Conservation (phyloP, 768 basidiomycete species). For the Fomitopsis serialis region DNA sequence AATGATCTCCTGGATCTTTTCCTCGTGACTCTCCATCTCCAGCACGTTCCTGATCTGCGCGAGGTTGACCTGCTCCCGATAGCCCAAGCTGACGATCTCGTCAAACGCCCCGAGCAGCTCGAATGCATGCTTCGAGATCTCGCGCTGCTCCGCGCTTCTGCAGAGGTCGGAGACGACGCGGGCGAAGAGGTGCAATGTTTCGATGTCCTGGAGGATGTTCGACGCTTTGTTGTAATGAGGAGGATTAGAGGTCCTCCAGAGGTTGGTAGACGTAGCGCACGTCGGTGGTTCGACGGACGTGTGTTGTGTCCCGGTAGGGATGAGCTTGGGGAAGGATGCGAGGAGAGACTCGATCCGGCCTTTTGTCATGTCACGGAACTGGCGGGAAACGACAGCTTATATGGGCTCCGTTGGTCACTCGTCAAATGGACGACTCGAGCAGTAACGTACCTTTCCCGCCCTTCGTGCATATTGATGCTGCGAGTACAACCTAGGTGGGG, state of each 20-base stretch:
- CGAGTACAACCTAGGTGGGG: slow-evolving; percentile 71
- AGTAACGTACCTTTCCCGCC: slow-evolving; percentile 74
- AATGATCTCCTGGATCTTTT: slow-evolving; percentile 98
- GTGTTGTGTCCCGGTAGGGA: slow-evolving; percentile 91
- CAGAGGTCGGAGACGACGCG: slow-evolving; percentile 92
- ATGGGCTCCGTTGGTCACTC: background rate
- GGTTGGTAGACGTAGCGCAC: slow-evolving; percentile 97
- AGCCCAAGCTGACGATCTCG: slow-evolving; percentile 90
- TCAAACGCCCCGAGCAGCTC: slow-evolving; percentile 95
- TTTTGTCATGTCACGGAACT: slow-evolving; percentile 90
- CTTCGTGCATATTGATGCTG: slow-evolving; percentile 93
- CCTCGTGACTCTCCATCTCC: slow-evolving; percentile 90
- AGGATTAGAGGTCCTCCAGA: slow-evolving; percentile 95
- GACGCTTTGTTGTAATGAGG: slow-evolving; percentile 98
- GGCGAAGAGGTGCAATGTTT: slow-evolving; percentile 91
- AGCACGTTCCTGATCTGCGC: slow-evolving; percentile 74
- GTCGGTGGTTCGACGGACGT: slow-evolving; percentile 94
- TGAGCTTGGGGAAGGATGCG: slow-evolving; percentile 95
- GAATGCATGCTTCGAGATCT: slow-evolving; percentile 87
- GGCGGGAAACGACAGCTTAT: slow-evolving; percentile 89
- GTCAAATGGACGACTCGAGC: background rate
- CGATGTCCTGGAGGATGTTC: slow-evolving; percentile 98
- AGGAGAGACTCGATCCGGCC: slow-evolving; percentile 93
- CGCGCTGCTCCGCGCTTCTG: slow-evolving; percentile 79
- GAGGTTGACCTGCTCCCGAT: slow-evolving; percentile 71